Conservation (phyloP, 2,329 filamentous ascomycete species). For the Nigrospora oryzae region DNA sequence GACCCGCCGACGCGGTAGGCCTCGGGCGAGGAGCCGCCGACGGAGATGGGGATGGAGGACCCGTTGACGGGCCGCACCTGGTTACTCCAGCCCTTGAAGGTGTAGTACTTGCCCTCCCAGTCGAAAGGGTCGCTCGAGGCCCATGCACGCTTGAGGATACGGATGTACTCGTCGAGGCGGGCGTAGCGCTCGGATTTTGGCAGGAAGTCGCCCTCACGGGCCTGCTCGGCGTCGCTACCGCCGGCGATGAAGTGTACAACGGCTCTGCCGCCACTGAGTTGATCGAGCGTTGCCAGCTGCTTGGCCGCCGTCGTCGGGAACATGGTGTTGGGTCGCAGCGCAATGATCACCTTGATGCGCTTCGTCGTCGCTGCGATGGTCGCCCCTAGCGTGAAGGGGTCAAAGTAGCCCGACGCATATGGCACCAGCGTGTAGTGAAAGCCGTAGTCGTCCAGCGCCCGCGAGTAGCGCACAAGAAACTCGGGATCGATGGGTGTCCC, state of each 20-base stretch:
- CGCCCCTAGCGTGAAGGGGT: conserved; percentile 50
- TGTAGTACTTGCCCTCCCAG: conserved; percentile 52
- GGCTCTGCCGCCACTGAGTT: conserved; percentile 46
- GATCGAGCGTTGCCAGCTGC: conserved; percentile 51
- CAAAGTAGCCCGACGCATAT: conserved; percentile 45
- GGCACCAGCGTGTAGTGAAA: conserved; percentile 56
- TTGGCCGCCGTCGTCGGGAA: conserved; percentile 56
- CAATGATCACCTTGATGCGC: conserved; percentile 52
- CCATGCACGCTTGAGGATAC: conserved; percentile 51
- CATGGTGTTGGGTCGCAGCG: conserved; percentile 51
- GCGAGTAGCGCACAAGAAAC: conserved; percentile 47
- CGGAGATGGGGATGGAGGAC: conserved; percentile 43
- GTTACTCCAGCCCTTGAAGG: conserved; percentile 50
- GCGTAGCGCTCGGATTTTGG: conserved; percentile 49
- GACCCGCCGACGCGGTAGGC: conserved; percentile 51
- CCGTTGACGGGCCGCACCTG: conserved; percentile 43
- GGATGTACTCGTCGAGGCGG: conserved; percentile 53
- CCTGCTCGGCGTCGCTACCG: conserved; percentile 51
- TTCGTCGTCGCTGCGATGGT: conserved; percentile 49
- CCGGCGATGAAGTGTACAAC: conserved; percentile 58
- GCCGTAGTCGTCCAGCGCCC: conserved; percentile 48
- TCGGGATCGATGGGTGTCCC: conserved; percentile 43
- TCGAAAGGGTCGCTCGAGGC: conserved; percentile 47
- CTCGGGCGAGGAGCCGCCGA: conserved; percentile 49
- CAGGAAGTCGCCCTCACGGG: conserved; percentile 50